Base-by-base conservation (phyloP, 2,329 filamentous ascomycete genomes). In the Chrysoporthe cubensis region DNA sequence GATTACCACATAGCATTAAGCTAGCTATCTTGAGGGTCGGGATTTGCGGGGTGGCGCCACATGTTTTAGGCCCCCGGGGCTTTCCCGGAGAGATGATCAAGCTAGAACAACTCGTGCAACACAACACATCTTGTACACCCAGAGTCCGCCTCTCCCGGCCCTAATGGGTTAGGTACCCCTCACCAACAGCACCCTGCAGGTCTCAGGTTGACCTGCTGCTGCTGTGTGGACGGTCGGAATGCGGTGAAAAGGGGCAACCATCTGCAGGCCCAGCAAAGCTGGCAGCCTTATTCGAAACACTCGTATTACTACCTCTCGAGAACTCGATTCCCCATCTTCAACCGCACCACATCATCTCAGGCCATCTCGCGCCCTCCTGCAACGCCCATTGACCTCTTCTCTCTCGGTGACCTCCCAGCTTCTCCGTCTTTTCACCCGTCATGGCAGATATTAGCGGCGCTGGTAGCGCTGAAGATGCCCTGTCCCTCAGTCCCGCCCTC, bases 401-500 rank as follows among this genome's bases (percentile, higher is more conserved):
- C 16, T 48, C 48, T 50, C 13, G n/a, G n/a, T 21, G n/a, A 11
- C 48, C 3, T 50, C 48, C 14, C 18, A 21, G n/a, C 2, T 50
- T 50, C 46, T 50, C 48, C 2, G 7, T 50, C 6, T 26, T 21
- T 21, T 11, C 48, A 21, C 9, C 48, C 48, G 13, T 26, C 48
- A 50, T 26, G 48, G 21, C 48, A 21, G 48, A 26, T 13, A 32
- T 14, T 11, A 32, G 21, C 48, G 21, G n/a, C 48, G 48, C 48
- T 26, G 21, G 9, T 13, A 52, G 48, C 21, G 21, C 9, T 32
- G 48, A 52, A 52, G 48, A 32, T 14, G 21, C 48, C 48, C 21
- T 32, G 1, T 52, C 48, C 48, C 66, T 72, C 46, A 66, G 71
- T 21, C 68, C 70, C 1, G 67, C 62, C 32, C 13, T 72, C 43